Evolutionary conservation across 345 rosid genomes (phyloP), one percentile per base, ranked within the genome.

Genomic region (Iberis pinnata): DNA sequence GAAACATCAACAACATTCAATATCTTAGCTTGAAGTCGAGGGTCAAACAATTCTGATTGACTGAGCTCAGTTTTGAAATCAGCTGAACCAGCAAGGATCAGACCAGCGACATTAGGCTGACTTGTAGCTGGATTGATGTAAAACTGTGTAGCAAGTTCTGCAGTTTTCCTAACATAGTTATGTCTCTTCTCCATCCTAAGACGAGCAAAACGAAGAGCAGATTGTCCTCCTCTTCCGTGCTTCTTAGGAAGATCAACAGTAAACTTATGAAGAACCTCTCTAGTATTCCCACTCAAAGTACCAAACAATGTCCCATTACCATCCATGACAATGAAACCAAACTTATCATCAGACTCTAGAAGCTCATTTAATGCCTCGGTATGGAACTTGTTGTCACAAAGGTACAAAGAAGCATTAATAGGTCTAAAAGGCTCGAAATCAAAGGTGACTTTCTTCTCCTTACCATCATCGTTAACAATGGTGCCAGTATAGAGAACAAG

Each of bases 201-300:
- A 52, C 95, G 80, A 47, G 97, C 97, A 76, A 88, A 88, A 38
- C 92, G 92, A 16, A 88, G 85, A n/a, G 97, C 95, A 25, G 95
- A 89, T 44, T 85, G 92, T 20, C 97, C 95, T 79, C 97, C 95
- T 76, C 95, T 85, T 14, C 95, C 97, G 41, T 89, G 97, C 73
- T 89, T 89, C 78, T 89, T 85, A 2, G 92, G 97, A 37, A 83
- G 74, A 75, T 89, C 97, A 43, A 85, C 97, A 40, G 83, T 71
- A 41, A 88, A 88, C 66, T 89, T 89, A 48, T 89, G 97, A 58
- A 85, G 85, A 26, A 89, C 87, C 76, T 89, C 95, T 63, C 97
- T 67, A 12, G 95, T 85, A 60, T 85, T 88, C 35, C 95, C 95
- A 73, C 97, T 88, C 58, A 88, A 70, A 5, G 95, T 88, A 10